Evolutionary conservation across 805 yeast species (phyloP).

Genomic region (Candida sithepensis): DNA sequence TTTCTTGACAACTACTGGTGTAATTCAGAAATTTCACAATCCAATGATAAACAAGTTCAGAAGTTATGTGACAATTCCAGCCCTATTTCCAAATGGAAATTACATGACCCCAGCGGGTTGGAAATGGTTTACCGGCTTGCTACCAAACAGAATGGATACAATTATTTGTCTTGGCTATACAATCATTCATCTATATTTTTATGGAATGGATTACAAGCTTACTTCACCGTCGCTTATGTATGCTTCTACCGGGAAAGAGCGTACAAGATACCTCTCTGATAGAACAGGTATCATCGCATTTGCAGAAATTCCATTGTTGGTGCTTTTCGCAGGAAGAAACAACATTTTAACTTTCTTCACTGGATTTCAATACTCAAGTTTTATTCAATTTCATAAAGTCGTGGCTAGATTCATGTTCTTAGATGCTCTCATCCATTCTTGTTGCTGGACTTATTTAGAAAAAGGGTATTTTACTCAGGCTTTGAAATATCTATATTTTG

Average conservation of each 20-base stretch:
- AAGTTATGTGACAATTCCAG: slow-evolving; percentile 37
- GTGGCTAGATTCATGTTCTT: slow-evolving; percentile 47
- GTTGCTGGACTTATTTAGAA: slow-evolving; percentile 27
- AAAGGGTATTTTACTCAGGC: slow-evolving; percentile 7
- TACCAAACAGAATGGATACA: slow-evolving; percentile 34
- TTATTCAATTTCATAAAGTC: slow-evolving; percentile 63
- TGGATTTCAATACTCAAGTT: slow-evolving; percentile 40
- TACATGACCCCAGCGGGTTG: slow-evolving; percentile 13
- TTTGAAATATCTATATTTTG: slow-evolving; percentile 15
- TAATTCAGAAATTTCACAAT: slow-evolving; percentile 30
- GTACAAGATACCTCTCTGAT: slow-evolving; percentile 19
- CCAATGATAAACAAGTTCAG: slow-evolving; percentile 33
- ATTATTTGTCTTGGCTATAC: slow-evolving; percentile 26
- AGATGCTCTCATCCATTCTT: slow-evolving; percentile 38
- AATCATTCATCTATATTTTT: slow-evolving; percentile 23
- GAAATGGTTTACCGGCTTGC: slow-evolving; percentile 14
- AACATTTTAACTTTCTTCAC: slow-evolving; percentile 40
- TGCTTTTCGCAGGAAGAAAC: slow-evolving; percentile 49
- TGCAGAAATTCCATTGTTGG: slow-evolving; percentile 37
- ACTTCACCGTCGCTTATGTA: slow-evolving; percentile 24
- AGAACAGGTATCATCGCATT: slow-evolving; percentile 41
- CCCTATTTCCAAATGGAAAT: slow-evolving; percentile 27
- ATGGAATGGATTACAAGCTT: slow-evolving; percentile 15
- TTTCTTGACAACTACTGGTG: slow-evolving; percentile 25
- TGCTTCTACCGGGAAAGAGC: no score